A percentile compares a stretch with the other conserved stretches of the same genome.
Conservation (phyloP, 2,329 filamentous ascomycete species). For the Stagonosporopsis tanaceti region DNA sequence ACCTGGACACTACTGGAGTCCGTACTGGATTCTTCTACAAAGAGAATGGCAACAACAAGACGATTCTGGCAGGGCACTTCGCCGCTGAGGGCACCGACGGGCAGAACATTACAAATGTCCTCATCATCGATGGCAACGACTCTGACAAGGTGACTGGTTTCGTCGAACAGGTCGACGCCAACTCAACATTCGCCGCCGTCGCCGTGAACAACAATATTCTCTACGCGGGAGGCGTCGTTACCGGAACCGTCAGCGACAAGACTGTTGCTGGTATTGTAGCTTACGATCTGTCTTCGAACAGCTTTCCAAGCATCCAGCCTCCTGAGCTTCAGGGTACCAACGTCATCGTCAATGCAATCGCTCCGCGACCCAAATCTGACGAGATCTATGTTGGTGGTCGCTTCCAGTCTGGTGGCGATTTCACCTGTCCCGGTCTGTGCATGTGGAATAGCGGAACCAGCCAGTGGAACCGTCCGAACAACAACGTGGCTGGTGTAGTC, state of each 20-base stretch:
- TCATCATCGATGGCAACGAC: slow-evolving; percentile 81
- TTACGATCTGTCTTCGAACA: slow-evolving; percentile 74
- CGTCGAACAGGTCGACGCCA: slow-evolving; percentile 68
- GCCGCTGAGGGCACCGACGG: slow-evolving; percentile 73
- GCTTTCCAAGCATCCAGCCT: slow-evolving; percentile 73
- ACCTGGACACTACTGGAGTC: slow-evolving; percentile 69
- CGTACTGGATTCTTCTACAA: slow-evolving; percentile 80
- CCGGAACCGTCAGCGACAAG: slow-evolving; percentile 70
- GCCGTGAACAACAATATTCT: slow-evolving; percentile 61
- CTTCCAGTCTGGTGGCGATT: slow-evolving; percentile 82
- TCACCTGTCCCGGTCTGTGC: slow-evolving; percentile 85
- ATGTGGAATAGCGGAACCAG: slow-evolving; percentile 73
- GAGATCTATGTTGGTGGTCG: slow-evolving; percentile 87
- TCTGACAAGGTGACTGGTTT: slow-evolving; percentile 74
- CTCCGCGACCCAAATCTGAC: slow-evolving; percentile 71
- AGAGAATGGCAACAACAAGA: slow-evolving; percentile 75
- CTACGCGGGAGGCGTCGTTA: slow-evolving; percentile 83
- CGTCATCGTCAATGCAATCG: slow-evolving; percentile 78
- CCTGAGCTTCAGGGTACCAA: slow-evolving; percentile 75
- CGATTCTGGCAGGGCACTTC: slow-evolving; percentile 89
- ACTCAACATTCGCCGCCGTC: slow-evolving; percentile 79
- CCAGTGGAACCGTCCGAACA: slow-evolving; percentile 84
- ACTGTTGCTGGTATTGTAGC: slow-evolving; percentile 76
- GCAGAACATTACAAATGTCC: slow-evolving; percentile 77
- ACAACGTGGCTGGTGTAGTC: slow-evolving; percentile 74